These are phyloP conservation scores for Prunus mume DNA, from an alignment of 306 rosid species.

Conservation along the genomic window DNA sequence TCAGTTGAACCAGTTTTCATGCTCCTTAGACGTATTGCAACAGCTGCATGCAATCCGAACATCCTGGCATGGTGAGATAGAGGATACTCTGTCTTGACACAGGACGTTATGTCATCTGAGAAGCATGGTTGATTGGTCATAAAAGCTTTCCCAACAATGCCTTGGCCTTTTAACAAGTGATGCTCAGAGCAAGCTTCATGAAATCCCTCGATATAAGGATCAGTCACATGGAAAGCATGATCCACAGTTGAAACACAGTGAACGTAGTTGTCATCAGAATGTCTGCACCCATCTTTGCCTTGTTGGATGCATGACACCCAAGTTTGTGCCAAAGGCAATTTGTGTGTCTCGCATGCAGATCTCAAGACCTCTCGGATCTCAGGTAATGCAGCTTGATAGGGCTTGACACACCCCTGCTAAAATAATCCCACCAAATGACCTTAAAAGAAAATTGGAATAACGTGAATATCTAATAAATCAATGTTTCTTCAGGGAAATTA, in stretches of 20 bases:
- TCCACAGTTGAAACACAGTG: conserved; percentile 89
- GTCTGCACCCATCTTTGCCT: conserved; percentile 79
- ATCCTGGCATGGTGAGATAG: conserved; percentile 83
- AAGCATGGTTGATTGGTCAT: conserved; percentile 82
- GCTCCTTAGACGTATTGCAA: conserved; percentile 87
- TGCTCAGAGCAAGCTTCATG: conserved; percentile 98
- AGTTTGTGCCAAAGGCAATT: conserved; percentile 89
- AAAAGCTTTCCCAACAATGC: conserved; percentile 81
- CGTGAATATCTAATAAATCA: not conserved
- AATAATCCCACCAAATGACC: conserved; percentile 18
- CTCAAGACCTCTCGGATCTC: conserved; percentile 73
- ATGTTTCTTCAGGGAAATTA: conserved; percentile 14
- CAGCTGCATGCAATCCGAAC: conserved; percentile 75
- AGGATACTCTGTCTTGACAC: conserved; percentile 75
- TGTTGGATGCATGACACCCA: conserved; percentile 83
- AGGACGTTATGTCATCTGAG: conserved; percentile 63
- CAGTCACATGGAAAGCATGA: conserved; percentile 75
- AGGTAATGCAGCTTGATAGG: conserved; percentile 59
- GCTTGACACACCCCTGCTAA: conserved; percentile 51
- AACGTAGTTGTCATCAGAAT: conserved; percentile 62
- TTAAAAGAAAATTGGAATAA: conserved; percentile 21
- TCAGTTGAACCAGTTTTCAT: conserved; percentile 54
- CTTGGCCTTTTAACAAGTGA: conserved; percentile 95
- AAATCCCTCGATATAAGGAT: conserved; percentile 46
- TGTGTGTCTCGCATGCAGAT: conserved; percentile 79